phyloP scores from a whole-genome alignment of 768 basidiomycete genomes.

The Trametes sanguinea region DNA sequence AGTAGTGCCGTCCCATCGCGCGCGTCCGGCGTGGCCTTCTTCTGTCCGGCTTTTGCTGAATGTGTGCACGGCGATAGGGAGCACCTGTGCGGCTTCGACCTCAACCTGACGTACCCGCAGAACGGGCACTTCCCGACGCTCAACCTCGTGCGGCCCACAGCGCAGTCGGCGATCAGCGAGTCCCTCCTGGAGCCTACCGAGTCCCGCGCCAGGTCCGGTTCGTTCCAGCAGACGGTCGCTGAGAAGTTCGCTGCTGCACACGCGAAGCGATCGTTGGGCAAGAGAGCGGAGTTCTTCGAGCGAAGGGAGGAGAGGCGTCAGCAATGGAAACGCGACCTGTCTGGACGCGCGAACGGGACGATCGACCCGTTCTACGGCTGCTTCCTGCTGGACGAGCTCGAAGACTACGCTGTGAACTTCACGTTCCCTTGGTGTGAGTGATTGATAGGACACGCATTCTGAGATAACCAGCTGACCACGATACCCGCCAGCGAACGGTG shows the following conservation, averaged over 20 bases:
- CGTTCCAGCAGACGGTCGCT: constrained; percentile 11
- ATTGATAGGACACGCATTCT: too few relatives aligned
- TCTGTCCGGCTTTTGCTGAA: background rate
- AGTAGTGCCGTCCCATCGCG: constrained; percentile 28
- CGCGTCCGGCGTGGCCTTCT: background rate
- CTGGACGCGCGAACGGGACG: constrained; percentile 53
- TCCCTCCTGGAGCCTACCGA: constrained; percentile 12
- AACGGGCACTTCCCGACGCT: constrained; percentile 48
- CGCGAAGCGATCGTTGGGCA: background rate
- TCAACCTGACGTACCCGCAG: constrained; percentile 71
- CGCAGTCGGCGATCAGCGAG: background rate
- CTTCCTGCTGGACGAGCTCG: constrained; percentile 58
- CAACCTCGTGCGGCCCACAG: constrained; percentile 16
- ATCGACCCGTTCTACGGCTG: constrained; percentile 45
- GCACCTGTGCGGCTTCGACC: constrained; percentile 63
- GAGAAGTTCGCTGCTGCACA: constrained; percentile 11
- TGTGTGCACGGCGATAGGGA: constrained; percentile 44
- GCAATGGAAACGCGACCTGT: constrained; percentile 52
- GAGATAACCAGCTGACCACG: background rate
- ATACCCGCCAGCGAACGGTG: constrained; percentile 16
- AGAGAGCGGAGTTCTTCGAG: constrained; percentile 20
- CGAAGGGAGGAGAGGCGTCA: constrained; percentile 25
- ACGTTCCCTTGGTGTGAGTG: constrained; percentile 56
- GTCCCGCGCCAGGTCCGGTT: constrained; percentile 10
- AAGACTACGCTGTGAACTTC: constrained; percentile 72